Evolutionary conservation across 805 yeast species (phyloP), one percentile per base, ranked within the genome.

Genomic region (Schizosaccharomyces japonicus): DNA sequence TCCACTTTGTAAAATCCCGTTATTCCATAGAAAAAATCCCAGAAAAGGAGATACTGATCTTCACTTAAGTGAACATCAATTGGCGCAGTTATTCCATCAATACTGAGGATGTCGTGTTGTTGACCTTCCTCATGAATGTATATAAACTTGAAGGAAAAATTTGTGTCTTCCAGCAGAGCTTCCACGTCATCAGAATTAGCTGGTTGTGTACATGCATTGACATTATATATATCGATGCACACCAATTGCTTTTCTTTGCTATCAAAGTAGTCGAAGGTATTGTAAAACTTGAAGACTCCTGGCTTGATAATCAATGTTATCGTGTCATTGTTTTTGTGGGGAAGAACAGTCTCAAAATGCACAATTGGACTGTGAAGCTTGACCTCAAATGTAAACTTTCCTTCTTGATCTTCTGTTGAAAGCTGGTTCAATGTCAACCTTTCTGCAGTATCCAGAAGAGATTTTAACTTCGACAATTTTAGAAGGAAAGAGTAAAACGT

Each of bases 401-500:
- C n/a, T n/a, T n/a, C n/a, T n/a, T 45, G 44, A 27, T 47, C 49
- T 15, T 45, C n/a, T n/a, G n/a, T n/a, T n/a, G n/a, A n/a, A n/a
- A n/a, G n/a, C n/a, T n/a, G n/a, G n/a, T n/a, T n/a, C n/a, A n/a
- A n/a, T n/a, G n/a, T n/a, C n/a, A n/a, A n/a, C n/a, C n/a, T n/a
- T n/a, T n/a, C n/a, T n/a, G n/a, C n/a, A n/a, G n/a, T n/a, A n/a
- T n/a, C n/a, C n/a, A n/a, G n/a, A n/a, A n/a, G n/a, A n/a, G n/a
- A n/a, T n/a, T 90, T 90, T 94, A 87, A 82, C 54, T 71, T 71
- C 50, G 75, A 78, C 56, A 92, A 80, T 54, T 78, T 79, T 52
- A 73, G 73, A 55, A 83, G 63, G 55, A 75, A 87, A 8, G 70
- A 66, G 28, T 78, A 56, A 8, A 92, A 70, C 52, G 76, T 71